Base-by-base conservation (phyloP, 495 filamentous ascomycete genomes). In the Neurospora sp. region DNA sequence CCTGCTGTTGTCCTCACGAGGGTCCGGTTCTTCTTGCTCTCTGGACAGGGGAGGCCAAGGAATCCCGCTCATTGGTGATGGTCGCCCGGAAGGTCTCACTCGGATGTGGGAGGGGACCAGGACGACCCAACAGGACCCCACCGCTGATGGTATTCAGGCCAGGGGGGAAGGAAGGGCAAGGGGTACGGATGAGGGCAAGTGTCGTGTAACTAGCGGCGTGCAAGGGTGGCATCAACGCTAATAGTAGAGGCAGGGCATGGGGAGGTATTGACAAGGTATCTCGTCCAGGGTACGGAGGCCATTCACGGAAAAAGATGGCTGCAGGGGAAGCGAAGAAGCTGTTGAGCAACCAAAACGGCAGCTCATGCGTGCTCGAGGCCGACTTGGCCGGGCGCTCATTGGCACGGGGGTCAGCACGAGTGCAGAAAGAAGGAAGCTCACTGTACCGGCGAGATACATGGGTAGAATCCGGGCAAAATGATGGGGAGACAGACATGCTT, bases 41-140 rank as follows among this genome's bases (percentile, higher is more conserved):
- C 18, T 35, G 75, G 53, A 69, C 40, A 70, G 65, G 72, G 71
- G 70, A 68, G 74, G 68, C 53, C 71, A 46, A 70, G 44, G 39
- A 18, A 65, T 35, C 27, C 31, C 82, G 80, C 80, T 84, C 82
- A 83, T 82, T 81, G 81, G 82, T 81, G 81, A 79, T 73, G 73
- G 79, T 78, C 78, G 81, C 73, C 78, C 83, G 76, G 78, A 82
- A 79, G 80, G 82, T 78, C 76, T 79, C 77, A 76, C 76, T 78
- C 78, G 77, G 78, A 78, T 78, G 76, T 78, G 77, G 76, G 73
- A 77, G 74, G 69, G 77, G 74, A 71, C 61, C 68, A 68, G 71
- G 53, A 65, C 27, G 27, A 65, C 53, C 74, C 77, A 79, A 78
- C 74, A 68, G 73, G 77, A 77, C 78, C 78, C 80, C 78, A 80